Percentiles rank a stretch among this genome's conserved stretches.
These are phyloP conservation scores for Saturnispora zaruensis DNA, from an alignment of 805 yeast species.

Conservation along the genomic window DNA sequence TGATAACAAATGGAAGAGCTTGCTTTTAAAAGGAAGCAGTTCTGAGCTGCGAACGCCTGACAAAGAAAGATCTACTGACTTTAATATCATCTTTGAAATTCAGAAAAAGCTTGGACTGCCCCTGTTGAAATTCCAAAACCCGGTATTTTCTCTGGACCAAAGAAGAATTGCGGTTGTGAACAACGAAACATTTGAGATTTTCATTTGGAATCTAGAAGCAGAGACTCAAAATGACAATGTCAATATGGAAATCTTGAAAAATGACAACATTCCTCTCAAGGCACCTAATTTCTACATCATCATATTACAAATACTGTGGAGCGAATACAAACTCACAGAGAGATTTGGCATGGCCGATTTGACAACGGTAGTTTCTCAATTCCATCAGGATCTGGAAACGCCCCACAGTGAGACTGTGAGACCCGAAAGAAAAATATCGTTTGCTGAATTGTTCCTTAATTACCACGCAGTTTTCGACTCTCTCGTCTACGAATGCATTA, in stretches of 20 bases:
- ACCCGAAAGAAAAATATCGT: conserved; percentile 2
- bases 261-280: conserved; percentile 20
- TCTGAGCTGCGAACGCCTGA: not conserved
- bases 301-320: conserved; percentile 21
- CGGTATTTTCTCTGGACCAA: not conserved
- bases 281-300: conserved; percentile 22
- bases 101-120: not conserved
- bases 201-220: conserved; percentile 4
- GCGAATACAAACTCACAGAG: not conserved
- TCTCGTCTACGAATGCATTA: conserved; percentile 14
- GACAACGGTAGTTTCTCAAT: conserved; percentile 1
- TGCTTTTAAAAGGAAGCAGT: conserved; percentile 1
- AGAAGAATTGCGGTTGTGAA: conserved; percentile 3
- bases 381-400: not conserved
- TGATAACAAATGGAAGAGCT: not conserved
- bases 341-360: conserved; percentile 5
- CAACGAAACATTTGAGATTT: not conserved
- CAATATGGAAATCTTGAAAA: conserved; percentile 13
- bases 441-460: conserved; percentile 19
- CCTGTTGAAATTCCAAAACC: not conserved
- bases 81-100: not conserved
- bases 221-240: not conserved
- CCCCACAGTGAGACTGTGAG: not conserved
- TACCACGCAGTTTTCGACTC: conserved; percentile 19
- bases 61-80: not conserved